phyloP scores from a whole-genome alignment of 805 yeast genomes.

The Tetrapisispora nanseiensis region DNA sequence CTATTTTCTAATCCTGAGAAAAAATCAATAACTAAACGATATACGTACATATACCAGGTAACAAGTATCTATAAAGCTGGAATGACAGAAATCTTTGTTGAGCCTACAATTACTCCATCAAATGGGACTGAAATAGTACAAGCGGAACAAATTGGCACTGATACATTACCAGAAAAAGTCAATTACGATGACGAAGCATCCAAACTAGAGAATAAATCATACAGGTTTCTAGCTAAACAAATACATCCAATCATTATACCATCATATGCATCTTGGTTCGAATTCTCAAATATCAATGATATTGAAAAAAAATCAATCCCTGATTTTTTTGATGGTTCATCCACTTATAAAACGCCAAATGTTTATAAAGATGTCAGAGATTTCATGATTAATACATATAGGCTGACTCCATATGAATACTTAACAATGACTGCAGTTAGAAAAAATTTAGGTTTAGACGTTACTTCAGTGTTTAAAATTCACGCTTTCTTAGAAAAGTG shows the following conservation, averaged over 20 bases:
- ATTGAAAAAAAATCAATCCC: slow-evolving; percentile 80
- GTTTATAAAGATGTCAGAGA: slow-evolving; percentile 75
- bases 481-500: slow-evolving; percentile 79
- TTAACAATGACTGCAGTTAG: slow-evolving; percentile 85
- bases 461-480: slow-evolving; percentile 74
- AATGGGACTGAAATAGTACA: background rate
- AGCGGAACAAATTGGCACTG: background rate
- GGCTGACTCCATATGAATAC: slow-evolving; percentile 84
- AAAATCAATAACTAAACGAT: too few species aligned
- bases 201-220: slow-evolving; percentile 28
- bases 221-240: slow-evolving; percentile 38
- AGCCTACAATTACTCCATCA: too few species aligned
- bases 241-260: slow-evolving; percentile 81
- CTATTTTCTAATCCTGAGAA: too few species aligned
- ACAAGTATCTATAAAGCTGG: too few species aligned
- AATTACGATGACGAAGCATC: slow-evolving; percentile 29
- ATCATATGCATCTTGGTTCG: slow-evolving; percentile 82
- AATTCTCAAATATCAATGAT: slow-evolving; percentile 56
- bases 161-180: slow-evolving; percentile 1
- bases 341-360: slow-evolving; percentile 69
- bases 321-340: slow-evolving; percentile 70
- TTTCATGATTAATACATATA: slow-evolving; percentile 79
- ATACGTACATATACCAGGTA: too few species aligned
- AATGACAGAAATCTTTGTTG: too few species aligned
- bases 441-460: slow-evolving; percentile 85